Evolutionary conservation across 2,329 filamentous ascomycete genomes (phyloP).

Genomic region (Neurospora crassa): DNA sequence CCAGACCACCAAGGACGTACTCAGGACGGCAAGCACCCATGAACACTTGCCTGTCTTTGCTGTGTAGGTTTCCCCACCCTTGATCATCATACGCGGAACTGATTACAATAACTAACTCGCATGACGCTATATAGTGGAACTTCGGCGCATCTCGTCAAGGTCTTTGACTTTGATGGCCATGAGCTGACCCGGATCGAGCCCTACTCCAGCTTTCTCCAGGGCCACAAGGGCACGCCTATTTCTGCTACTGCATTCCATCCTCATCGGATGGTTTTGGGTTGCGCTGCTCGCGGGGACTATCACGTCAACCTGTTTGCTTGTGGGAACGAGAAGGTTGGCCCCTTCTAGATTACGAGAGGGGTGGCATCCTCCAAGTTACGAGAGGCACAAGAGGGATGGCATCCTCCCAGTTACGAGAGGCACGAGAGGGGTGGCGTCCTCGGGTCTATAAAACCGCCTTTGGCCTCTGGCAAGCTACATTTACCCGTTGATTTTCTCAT

Average conservation of each 20-base stretch:
- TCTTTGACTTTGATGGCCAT: slow-evolving; percentile 79
- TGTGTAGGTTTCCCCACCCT: slow-evolving; percentile 51
- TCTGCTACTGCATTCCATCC: slow-evolving; percentile 90
- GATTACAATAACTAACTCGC: slow-evolving; percentile 19
- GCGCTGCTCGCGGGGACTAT: slow-evolving; percentile 75
- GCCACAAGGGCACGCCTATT: slow-evolving; percentile 73
- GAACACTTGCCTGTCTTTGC: slow-evolving; percentile 96
- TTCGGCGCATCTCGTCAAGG: slow-evolving; percentile 77
- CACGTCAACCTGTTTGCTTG: slow-evolving; percentile 85
- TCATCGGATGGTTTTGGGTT: slow-evolving; percentile 83
- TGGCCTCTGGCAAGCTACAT: not conserved
- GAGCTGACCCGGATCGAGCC: slow-evolving; percentile 79
- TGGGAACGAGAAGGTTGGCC: slow-evolving; percentile 33
- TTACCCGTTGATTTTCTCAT: not conserved
- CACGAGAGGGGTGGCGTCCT: not conserved
- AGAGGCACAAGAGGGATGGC: not conserved
- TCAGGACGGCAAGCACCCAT: slow-evolving; percentile 83
- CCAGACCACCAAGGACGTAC: slow-evolving; percentile 63
- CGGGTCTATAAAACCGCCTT: not conserved
- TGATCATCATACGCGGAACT: not conserved
- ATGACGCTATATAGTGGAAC: slow-evolving; percentile 56
- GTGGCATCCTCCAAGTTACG: not conserved
- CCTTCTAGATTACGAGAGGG: slow-evolving; percentile 1
- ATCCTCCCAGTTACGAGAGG: not conserved
- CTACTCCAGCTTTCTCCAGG: slow-evolving; percentile 78